phyloP scores from a whole-genome alignment of 139 green algal species.

The Trebouxia sp. region DNA sequence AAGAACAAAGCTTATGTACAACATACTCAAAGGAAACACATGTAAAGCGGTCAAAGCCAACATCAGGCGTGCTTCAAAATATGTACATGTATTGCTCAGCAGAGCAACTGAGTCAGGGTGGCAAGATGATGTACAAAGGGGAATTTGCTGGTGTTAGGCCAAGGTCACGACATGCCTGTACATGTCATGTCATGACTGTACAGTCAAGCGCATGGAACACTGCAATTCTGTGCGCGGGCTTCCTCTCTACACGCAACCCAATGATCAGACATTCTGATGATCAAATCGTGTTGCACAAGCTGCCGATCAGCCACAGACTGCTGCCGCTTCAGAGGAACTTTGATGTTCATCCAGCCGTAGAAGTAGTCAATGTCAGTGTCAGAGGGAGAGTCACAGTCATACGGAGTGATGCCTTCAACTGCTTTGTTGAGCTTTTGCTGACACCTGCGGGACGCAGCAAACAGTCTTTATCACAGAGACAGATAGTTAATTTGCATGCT shows the following conservation, averaged over 20 bases:
- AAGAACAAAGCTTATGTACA: too few relatives aligned
- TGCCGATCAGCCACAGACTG: neutral
- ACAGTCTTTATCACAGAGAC: too few relatives aligned
- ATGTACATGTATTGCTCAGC: too few relatives aligned
- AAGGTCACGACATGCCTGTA: too few relatives aligned
- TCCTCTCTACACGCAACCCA: slow-evolving; percentile 4
- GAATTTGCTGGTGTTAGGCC: too few relatives aligned
- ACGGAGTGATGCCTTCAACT: neutral
- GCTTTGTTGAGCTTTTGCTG: slow-evolving; percentile 10
- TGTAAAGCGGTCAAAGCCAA: too few relatives aligned
- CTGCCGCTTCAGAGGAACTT: slow-evolving; percentile 10
- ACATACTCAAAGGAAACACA: too few relatives aligned
- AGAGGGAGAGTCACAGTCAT: neutral
- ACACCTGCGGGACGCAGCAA: neutral
- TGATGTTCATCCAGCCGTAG: slow-evolving; percentile 23
- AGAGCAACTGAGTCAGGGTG: too few relatives aligned
- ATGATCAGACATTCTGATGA: slow-evolving; percentile 1
- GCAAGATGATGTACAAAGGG: too few relatives aligned
- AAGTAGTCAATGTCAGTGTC: neutral
- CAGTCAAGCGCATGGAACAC: slow-evolving; percentile 7
- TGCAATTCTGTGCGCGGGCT: neutral
- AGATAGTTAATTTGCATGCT: too few relatives aligned
- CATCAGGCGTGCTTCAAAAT: too few relatives aligned
- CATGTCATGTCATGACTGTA: too few relatives aligned
- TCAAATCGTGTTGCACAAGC: neutral